Evolutionary conservation across 2,329 filamentous ascomycete genomes (phyloP), one percentile per base, ranked within the genome.

Genomic region (Trichoderma asperellum): DNA sequence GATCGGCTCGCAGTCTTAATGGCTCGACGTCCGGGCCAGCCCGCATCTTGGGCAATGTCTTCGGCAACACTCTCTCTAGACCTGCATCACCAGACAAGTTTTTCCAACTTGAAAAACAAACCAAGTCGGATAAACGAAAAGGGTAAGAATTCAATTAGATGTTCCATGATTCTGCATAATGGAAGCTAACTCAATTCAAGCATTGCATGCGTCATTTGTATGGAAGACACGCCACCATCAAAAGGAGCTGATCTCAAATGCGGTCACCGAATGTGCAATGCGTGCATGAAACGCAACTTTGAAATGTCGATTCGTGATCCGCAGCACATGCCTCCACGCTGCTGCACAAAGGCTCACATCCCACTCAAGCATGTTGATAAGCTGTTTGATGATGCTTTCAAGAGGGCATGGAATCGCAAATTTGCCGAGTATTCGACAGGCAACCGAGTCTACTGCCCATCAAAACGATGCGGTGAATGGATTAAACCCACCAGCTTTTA

Each of bases 281-380:
- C 85, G 8, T 97, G 94, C 78, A 83, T 97, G 52, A 91, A 89
- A 78, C 87, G 89, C 61, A 86, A 88, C 69, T 97, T 96, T 80
- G 88, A 85, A 66, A 84, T 93, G 71, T 96, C 93, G 12, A 84
- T 94, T 71, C 89, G 85, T 53, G 92, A 96, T 76, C 89, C 92
- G 1, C 86, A 89, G 70, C 89, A 93, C 73, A 96, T 97, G 92
- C 93, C 94, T 21, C 94, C 94, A 0, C 87, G 85, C 76, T 97
- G 93, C 79, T 97, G 93, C 79, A 91, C 87, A 3, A 75, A 86
- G 24, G 88, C 93, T 14, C 86, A 88, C 73, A 96, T 97, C 69
- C 88, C 91, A 0, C 81, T 94, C 7, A 89, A 89, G 73, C 89
- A 93, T 76, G 93, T 95, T 34, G 91, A 95, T 14, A 85, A 85